Evolutionary conservation across 129 eudicot genomes (phyloP), one percentile per base, ranked within the genome.

Genomic region (Helianthus tuberosus): DNA sequence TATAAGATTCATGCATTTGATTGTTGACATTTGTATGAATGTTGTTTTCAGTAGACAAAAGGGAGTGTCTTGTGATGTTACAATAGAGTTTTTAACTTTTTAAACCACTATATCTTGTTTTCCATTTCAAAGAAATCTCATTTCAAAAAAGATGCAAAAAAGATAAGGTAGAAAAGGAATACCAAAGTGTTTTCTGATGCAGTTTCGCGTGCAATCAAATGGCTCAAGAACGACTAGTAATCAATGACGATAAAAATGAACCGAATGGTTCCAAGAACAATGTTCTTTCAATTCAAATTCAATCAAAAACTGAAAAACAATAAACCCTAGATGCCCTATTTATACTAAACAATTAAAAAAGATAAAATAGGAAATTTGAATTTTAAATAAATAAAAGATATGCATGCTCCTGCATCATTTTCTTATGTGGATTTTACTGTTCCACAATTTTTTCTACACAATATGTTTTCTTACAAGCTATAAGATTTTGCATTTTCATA

Each of bases 361-460:
- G 23, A 20, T 20, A 20, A 20, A 20, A 20, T 20, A 20, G 23
- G 23, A 20, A 20, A 20, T 20, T 20, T 20, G 23, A 20, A 20
- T 20, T 20, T 20, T 20, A 20, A 20, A 20, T 20, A 20, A 20
- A 20, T 20, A 20, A 20, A 20, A 20, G 23, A 20, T 20, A 20
- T 20, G 23, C 23, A 20, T 20, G 23, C 23, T 20, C 23, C 23
- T 20, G 23, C 23, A 20, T 20, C 23, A 20, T 20, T 20, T 20
- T 63, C 48, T 63, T 14, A 13, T 32, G 49, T 35, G 23, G 47
- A 63, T 35, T 69, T 69, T 69, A 69, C n/a, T 57, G 17, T 69
- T 15, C 29, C 48, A 32, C n/a, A 49, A 4, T 69, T 29, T 50
- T 50, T 0, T 20, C 23, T 20, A 20, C 48, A 32, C n/a, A 49